Conservation (phyloP, 371 early-diverging fungal species). For the Aphelidium insulamus region DNA sequence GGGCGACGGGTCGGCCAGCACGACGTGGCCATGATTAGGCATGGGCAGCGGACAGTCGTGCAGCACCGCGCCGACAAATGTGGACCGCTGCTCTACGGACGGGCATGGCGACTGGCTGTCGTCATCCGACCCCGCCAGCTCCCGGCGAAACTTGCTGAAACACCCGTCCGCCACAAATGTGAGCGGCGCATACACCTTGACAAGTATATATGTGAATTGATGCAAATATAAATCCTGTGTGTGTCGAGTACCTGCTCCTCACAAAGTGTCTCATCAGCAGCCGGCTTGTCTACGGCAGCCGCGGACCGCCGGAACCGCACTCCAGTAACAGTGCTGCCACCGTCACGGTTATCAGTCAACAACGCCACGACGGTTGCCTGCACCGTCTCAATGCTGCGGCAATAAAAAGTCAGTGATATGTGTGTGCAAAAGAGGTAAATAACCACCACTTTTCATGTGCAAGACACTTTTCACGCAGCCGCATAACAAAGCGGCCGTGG, state of each 20-base stretch:
- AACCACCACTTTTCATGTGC: slow-evolving; percentile 28
- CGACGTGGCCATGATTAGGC: slow-evolving; percentile 72
- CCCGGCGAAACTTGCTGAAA: slow-evolving; percentile 78
- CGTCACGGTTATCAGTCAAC: too few relatives aligned
- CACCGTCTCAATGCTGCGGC: too few relatives aligned
- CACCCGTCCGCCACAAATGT: slow-evolving; percentile 77
- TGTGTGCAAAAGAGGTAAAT: too few relatives aligned
- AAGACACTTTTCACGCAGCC: slow-evolving; percentile 43
- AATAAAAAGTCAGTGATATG: too few relatives aligned
- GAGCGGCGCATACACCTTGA: slow-evolving; percentile 30
- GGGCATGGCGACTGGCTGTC: neutral
- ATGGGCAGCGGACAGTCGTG: slow-evolving; percentile 45
- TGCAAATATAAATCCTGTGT: too few relatives aligned
- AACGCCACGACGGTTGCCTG: too few relatives aligned
- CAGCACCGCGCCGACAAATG: slow-evolving; percentile 22
- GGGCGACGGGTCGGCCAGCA: slow-evolving; percentile 61
- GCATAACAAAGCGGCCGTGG: slow-evolving; percentile 77
- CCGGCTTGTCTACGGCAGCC: too few relatives aligned
- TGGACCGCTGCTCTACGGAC: slow-evolving; percentile 11
- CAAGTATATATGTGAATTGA: neutral
- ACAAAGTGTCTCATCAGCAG: too few relatives aligned
- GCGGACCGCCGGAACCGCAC: too few relatives aligned
- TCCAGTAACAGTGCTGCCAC: too few relatives aligned
- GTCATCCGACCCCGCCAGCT: slow-evolving; percentile 8
- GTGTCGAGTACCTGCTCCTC: too few relatives aligned